Evolutionary conservation across 2,329 filamentous ascomycete genomes (phyloP).

Genomic region (Colletotrichum falcatum): DNA sequence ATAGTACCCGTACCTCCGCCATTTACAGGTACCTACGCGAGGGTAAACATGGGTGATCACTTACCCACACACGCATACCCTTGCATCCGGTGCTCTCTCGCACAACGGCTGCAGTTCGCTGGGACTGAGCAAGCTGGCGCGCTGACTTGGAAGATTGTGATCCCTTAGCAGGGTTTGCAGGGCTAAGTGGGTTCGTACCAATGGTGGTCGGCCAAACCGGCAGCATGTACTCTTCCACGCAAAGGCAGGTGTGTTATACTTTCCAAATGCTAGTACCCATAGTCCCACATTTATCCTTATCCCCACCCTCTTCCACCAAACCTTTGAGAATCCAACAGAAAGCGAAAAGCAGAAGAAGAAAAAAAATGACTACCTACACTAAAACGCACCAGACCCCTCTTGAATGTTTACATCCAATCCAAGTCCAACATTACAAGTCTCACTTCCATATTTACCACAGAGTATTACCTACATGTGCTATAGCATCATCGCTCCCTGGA

Average conservation of each 20-base stretch:
- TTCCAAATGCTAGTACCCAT: neutral
- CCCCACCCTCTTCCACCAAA: slow-evolving; percentile 30
- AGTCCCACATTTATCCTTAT: slow-evolving; percentile 12
- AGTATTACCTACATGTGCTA: neutral
- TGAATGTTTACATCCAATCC: slow-evolving; percentile 16
- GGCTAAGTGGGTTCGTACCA: slow-evolving; percentile 12
- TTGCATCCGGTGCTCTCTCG: slow-evolving; percentile 23
- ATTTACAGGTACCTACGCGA: neutral
- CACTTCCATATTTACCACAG: slow-evolving; percentile 14
- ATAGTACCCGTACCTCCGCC: slow-evolving; percentile 9
- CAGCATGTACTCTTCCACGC: neutral
- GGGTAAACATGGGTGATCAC: slow-evolving; percentile 8
- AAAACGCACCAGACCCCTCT: neutral
- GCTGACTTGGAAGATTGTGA: slow-evolving; percentile 14
- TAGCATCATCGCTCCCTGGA: neutral
- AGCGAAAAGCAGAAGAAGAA: neutral
- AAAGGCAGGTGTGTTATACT: neutral
- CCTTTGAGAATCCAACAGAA: slow-evolving; percentile 20
- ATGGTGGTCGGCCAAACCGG: neutral
- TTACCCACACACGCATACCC: slow-evolving; percentile 25
- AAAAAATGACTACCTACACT: neutral
- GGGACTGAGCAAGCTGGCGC: slow-evolving; percentile 1
- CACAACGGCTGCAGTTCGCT: slow-evolving; percentile 34
- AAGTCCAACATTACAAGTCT: neutral
- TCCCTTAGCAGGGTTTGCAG: slow-evolving; percentile 3